Evolutionary conservation across 202 grass and related monocot genomes (phyloP), one percentile per base, ranked within the genome.

Genomic region (Carex sylvatica): DNA sequence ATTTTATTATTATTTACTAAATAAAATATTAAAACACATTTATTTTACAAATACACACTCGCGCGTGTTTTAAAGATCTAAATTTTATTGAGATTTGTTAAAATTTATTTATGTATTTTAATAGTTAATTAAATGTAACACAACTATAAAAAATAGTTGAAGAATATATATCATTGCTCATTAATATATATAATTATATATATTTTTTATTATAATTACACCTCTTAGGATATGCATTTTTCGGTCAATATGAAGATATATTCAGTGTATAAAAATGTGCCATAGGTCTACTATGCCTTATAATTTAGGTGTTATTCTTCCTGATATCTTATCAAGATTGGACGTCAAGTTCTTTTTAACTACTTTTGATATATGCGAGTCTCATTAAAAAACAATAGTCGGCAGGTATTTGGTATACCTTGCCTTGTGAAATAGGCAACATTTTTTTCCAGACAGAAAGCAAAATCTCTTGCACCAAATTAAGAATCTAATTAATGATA

Each of bases 241-340:
- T 28, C 28, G 28, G 28, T 28, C 1, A 1, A 28, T 28, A 28
- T 2, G 28, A 1, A 28, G 28, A 28, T 35, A 35, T 74, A 13
- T 24, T 53, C 2, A 14, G 26, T 66, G 35, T 8, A 47, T 74
- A 52, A 54, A 40, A 40, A 19, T 70, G 9, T 13, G 46, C 7
- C 22, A 31, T 30, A 54, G 18, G 23, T 55, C 49, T 24, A 22
- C 7, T 70, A 35, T 35, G 51, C 49, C 56, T 76, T 31, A 53
- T 30, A 75, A 75, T 75, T 71, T 76, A 24, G 51, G 51, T 76
- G 51, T 76, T 74, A 28, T 55, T 30, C 49, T 76, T 55, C 14
- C 8, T 76, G 2, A 35, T 76, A 51, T 35, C 51, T 56, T 76
- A 76, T 76, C 72, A 76, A 56, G 26, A 56, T 75, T 75, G 72